phyloP scores from a whole-genome alignment of 1,284 basidiomycete genomes.

The Marasmius tenuissimus region DNA sequence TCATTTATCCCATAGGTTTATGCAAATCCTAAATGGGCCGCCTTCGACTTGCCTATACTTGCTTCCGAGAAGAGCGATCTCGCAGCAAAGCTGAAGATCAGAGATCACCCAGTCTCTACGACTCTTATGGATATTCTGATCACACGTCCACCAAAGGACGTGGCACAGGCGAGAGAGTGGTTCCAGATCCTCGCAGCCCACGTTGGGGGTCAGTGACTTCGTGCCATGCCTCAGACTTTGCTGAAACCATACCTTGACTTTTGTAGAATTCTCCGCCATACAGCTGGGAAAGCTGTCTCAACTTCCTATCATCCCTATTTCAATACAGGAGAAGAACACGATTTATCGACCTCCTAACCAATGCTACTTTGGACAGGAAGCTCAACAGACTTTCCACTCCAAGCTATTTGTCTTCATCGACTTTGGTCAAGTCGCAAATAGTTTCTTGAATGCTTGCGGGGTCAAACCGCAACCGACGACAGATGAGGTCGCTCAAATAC shows the following conservation, averaged over 20 bases:
- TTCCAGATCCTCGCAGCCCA: slow-evolving; percentile 80
- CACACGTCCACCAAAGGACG: slow-evolving; percentile 60
- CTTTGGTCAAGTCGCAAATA: slow-evolving; percentile 82
- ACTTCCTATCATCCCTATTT: slow-evolving; percentile 53
- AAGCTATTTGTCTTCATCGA: slow-evolving; percentile 88
- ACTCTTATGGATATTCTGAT: slow-evolving; percentile 68
- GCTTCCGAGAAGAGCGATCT: slow-evolving; percentile 63
- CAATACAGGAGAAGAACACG: slow-evolving; percentile 22
- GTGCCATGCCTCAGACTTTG: background rate
- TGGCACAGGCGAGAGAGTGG: slow-evolving; percentile 58
- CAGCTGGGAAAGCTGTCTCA: slow-evolving; percentile 52
- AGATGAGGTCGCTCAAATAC: slow-evolving; percentile 69
- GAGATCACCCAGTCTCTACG: slow-evolving; percentile 70
- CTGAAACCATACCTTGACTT: background rate
- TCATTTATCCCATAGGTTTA: slow-evolving; percentile 56
- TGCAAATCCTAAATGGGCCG: slow-evolving; percentile 66
- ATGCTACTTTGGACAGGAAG: slow-evolving; percentile 65
- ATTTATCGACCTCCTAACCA: slow-evolving; percentile 60
- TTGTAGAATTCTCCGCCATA: slow-evolving; percentile 46
- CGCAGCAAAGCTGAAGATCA: slow-evolving; percentile 70
- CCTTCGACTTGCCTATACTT: slow-evolving; percentile 76
- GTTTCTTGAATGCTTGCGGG: slow-evolving; percentile 86
- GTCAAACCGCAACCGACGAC: slow-evolving; percentile 88
- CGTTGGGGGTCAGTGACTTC: slow-evolving; percentile 54
- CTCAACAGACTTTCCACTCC: slow-evolving; percentile 61